These are phyloP conservation scores for Globisporangium nunn DNA, from an alignment of 352 stramenopile species.

Conservation along the genomic window DNA sequence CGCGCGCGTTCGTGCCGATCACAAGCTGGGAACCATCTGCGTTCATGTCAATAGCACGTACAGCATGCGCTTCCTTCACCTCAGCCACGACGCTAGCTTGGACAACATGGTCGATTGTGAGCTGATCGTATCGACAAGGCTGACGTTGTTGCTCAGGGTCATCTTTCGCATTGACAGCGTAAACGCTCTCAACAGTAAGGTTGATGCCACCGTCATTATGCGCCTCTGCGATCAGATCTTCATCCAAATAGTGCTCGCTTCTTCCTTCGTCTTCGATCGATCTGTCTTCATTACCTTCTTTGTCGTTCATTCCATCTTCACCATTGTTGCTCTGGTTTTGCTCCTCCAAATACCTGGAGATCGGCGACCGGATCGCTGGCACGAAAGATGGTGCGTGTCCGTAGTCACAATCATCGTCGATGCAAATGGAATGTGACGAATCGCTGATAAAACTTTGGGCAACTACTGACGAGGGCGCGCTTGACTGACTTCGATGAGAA, in stretches of 20 bases:
- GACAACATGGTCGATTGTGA: slow-evolving; percentile 34
- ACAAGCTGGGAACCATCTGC: slow-evolving; percentile 29
- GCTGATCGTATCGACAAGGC: slow-evolving; percentile 21
- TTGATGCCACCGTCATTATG: background rate
- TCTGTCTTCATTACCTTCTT: background rate
- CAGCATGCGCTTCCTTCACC: slow-evolving; percentile 44
- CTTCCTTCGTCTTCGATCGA: background rate
- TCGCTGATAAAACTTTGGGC: slow-evolving; percentile 3
- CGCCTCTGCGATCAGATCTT: background rate
- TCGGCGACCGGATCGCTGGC: slow-evolving; percentile 1
- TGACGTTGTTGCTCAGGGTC: background rate
- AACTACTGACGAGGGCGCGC: background rate
- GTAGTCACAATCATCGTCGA: background rate
- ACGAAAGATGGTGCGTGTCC: background rate
- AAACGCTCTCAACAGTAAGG: background rate
- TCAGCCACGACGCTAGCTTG: slow-evolving; percentile 43
- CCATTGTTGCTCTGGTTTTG: background rate
- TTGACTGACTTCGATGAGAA: background rate
- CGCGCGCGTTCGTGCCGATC: slow-evolving; percentile 57
- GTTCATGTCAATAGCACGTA: slow-evolving; percentile 44
- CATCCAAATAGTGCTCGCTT: background rate
- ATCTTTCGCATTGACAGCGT: background rate
- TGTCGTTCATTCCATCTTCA: background rate
- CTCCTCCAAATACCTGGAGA: slow-evolving; percentile 3
- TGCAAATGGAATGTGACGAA: background rate